Percentiles rank a stretch among this genome's conserved stretches.
Conservation (phyloP, 75 land plant genomes). For the Selaginella moellendorffii region DNA sequence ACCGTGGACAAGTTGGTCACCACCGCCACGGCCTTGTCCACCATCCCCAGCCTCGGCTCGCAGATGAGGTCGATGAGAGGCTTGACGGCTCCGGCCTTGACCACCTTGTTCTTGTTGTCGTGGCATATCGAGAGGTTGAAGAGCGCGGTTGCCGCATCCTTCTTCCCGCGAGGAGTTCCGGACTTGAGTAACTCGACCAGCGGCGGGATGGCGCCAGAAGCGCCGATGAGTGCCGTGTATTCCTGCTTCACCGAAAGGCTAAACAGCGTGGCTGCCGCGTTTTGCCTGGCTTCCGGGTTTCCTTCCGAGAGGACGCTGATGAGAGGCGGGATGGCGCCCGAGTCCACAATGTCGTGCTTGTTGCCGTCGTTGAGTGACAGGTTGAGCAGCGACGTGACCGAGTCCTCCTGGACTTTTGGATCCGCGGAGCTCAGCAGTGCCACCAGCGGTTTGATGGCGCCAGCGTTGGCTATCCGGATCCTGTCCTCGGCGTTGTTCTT, state of each 20-base stretch:
- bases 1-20: background rate
- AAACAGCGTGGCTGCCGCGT: constrained; percentile 1
- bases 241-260: background rate
- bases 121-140: constrained; percentile 1
- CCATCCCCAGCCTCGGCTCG: constrained; percentile 10
- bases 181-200: background rate
- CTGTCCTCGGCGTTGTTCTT: constrained; percentile 3
- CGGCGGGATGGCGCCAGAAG: constrained; percentile 4
- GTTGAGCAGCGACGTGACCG: background rate
- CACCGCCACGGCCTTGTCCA: background rate
- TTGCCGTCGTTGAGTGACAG: constrained; percentile 3
- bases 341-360: constrained; percentile 2
- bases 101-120: background rate
- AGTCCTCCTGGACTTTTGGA: background rate
- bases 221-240: background rate
- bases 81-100: constrained; percentile 4
- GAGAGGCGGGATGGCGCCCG: constrained; percentile 1
- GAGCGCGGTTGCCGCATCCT: constrained; percentile 1
- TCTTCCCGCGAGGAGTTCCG: constrained; percentile 8
- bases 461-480: constrained; percentile 4
- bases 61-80: background rate
- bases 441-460: constrained; percentile 3
- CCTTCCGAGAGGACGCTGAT: background rate
- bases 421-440: constrained; percentile 3
- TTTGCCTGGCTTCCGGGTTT: constrained; percentile 4